These are phyloP conservation scores for Scleromitrula shiraiana DNA, from an alignment of 2,329 filamentous ascomycete species.

Conservation along the genomic window DNA sequence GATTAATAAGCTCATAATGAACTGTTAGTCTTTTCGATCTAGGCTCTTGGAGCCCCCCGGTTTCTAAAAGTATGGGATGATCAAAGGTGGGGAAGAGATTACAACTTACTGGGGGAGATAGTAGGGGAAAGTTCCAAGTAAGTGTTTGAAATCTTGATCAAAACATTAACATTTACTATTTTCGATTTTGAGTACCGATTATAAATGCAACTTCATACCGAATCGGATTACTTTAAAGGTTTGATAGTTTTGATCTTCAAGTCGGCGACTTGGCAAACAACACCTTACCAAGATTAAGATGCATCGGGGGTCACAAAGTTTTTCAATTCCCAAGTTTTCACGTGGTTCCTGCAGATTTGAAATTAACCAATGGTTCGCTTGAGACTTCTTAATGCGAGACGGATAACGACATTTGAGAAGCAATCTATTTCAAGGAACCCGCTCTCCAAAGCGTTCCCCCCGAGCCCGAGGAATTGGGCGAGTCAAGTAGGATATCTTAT, in stretches of 20 bases:
- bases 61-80: too few relatives aligned
- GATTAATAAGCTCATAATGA: too few relatives aligned
- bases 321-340: not conserved
- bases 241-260: constrained; percentile 1
- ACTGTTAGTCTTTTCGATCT: too few relatives aligned
- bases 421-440: constrained; percentile 5
- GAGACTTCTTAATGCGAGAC: constrained; percentile 1
- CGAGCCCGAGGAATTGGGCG: constrained; percentile 1
- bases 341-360: not conserved
- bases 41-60: too few relatives aligned
- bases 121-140: too few relatives aligned
- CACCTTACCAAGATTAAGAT: constrained; percentile 1
- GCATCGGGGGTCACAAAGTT: constrained; percentile 6
- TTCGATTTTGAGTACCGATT: not conserved
- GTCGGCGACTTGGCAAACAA: constrained; percentile 7
- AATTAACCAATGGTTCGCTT: too few relatives aligned
- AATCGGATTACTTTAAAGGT: constrained; percentile 3
- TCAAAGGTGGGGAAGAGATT: too few relatives aligned
- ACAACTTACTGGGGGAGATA: too few relatives aligned
- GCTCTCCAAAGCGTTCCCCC: not conserved
- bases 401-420: constrained; percentile 6
- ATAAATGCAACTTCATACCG: not conserved
- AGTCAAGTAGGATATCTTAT: too few relatives aligned
- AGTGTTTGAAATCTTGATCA: constrained; percentile 2
- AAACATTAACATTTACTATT: not conserved